Evolutionary conservation across 2,329 filamentous ascomycete genomes (phyloP), one percentile per base, ranked within the genome.

Genomic region (Epichloe elymi): DNA sequence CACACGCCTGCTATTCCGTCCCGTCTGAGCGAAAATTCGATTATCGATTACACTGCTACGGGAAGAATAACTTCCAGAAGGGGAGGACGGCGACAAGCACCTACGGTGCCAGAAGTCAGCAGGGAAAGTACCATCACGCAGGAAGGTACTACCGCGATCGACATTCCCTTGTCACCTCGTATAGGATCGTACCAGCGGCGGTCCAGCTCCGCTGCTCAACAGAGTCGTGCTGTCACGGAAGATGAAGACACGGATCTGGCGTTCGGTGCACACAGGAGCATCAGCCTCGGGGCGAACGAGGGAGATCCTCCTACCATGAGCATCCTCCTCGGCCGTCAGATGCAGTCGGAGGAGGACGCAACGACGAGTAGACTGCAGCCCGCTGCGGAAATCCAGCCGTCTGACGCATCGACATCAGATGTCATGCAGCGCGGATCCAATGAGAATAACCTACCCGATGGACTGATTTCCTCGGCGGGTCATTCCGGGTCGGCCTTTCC

Each of bases 1-100:
- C 90, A 97, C 61, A 95, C 89, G 0, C 93, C 93, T 4, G 89
- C 90, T 11, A 88, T 97, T 30, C 91, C 91, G 19, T 96, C 90
- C 7, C 80, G 93, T n/a, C 72, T 98, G 20, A 95, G 88, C 62
- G 88, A 93, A 55, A 90, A 94, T 61, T 93, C 87, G 48, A 88
- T 93, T 35, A 67, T 67, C 38, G 66, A 68, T 49, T 65, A 68
- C 44, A 56, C 60, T 19, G 55, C 59, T 2, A 57, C 60, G 20
- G 60, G 61, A n/a, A 57, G 65, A 17, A 59, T 60, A 17, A 57
- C 61, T 23, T 63, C 67, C 7, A 60, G 65, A 15, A 60, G 65
- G 14, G 58, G 60, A 36, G 58, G 58, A 11, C 61, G 59, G 19
- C 53, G 56, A 8, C 59, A 57, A 36, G 58, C 59, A 20, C 56